Evolutionary conservation across 116 monocot species (phyloP).

Genomic region (Phalaenopsis hybrid): DNA sequence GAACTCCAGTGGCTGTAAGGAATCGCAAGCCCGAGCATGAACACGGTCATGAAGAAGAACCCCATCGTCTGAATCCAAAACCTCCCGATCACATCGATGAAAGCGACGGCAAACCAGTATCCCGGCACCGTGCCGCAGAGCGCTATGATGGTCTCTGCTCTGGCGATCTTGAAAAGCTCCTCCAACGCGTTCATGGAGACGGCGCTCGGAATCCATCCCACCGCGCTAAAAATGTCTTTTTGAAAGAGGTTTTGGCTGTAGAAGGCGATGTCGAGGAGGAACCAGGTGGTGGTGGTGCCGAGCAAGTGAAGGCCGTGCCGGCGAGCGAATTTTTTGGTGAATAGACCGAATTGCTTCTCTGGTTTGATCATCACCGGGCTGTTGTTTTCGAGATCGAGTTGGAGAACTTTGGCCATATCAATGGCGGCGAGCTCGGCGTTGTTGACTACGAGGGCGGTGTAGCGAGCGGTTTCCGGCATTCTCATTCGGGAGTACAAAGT

Average conservation of each 20-base stretch:
- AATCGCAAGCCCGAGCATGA: slow-evolving; percentile 14
- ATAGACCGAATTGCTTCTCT: slow-evolving; percentile 1
- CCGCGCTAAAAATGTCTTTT: slow-evolving; percentile 15
- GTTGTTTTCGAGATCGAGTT: no score
- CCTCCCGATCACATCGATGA: slow-evolving; percentile 10
- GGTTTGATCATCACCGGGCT: no score
- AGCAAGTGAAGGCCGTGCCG: no score
- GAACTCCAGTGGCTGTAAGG: slow-evolving; percentile 13
- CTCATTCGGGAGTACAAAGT: no score
- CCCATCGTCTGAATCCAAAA: slow-evolving; percentile 6
- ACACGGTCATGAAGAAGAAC: slow-evolving; percentile 6
- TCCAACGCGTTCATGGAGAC: slow-evolving; percentile 13
- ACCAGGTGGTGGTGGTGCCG: no score
- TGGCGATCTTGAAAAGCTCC: slow-evolving; percentile 8
- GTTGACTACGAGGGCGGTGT: no score
- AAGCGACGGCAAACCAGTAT: slow-evolving; percentile 12
- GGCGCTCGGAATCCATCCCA: slow-evolving; percentile 12
- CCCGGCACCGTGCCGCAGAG: slow-evolving; percentile 15
- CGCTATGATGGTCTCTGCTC: slow-evolving; percentile 13
- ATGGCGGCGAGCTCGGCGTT: no score
- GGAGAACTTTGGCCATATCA: slow-evolving; percentile 14
- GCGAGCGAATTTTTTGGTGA: not conserved
- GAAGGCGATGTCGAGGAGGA: no score
- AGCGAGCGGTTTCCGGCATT: no score
- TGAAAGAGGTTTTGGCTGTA: no score